Base-by-base conservation (phyloP, 371 early-diverging fungal species). In the Zychaea mexicana region DNA sequence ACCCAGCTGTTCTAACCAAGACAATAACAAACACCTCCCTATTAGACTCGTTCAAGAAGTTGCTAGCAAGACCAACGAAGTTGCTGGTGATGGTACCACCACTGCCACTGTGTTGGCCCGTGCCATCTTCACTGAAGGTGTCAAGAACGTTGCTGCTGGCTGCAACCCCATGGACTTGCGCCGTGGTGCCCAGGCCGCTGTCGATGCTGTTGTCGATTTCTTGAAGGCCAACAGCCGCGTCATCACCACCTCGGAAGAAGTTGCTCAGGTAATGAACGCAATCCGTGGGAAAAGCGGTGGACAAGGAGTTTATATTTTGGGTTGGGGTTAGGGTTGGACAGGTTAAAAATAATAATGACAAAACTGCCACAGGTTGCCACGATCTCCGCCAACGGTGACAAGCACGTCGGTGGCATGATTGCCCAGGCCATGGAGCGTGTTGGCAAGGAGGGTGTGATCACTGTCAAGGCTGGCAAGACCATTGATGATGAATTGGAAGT, bases 341-440 rank as follows among this genome's bases (percentile, higher is more conserved):
- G 55, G 38, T 49, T 45, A 38, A 19, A 56, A 17, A 3, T 47
- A 15, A 21, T 54, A 28, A 33, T 21, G 33, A 33, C 21, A 76
- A 89, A 83, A 94, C 94, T 64, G 98, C 96, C 27, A 96, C 98
- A 89, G 85, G 96, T 96, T 64, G 98, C 96, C 32, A 96, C 98
- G 64, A 98, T 98, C 80, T 97, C 98, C 46, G 98, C 98, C 66
- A 98, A 98, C 83, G 98, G 98, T 67, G 98, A 98, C 84, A 87
- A 88, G 68, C 94, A 96, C 71, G 92, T 98, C 39, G 98, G 98
- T 68, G 79, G 89, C 62, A 76, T 98, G 82, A 96, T 98, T 77
- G 96, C 98, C 54, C 92, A 93, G 69, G 98, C 98, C 53, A 98
- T 98, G 98, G 97, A 96, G 76, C 97, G 96, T 88, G 98, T 98